phyloP scores from a whole-genome alignment of 1,139 yeast genomes.

The Chernovozyma sophiae-reginae region DNA sequence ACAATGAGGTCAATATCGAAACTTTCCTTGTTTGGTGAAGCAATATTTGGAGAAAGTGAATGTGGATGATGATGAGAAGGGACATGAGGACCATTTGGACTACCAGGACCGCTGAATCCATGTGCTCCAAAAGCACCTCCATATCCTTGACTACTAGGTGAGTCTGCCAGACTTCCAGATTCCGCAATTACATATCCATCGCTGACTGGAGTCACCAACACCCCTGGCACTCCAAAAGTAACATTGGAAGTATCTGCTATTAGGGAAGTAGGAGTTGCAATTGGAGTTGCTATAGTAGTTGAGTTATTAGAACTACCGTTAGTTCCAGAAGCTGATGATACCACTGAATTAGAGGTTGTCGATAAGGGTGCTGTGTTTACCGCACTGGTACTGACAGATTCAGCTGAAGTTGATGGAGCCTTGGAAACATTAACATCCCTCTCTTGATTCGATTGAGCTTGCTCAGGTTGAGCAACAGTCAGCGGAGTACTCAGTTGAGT shows the following conservation, averaged over 20 bases:
- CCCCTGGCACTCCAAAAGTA: slow-evolving; percentile 2
- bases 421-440: not conserved
- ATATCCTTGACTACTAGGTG: not conserved
- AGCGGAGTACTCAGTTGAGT: not conserved
- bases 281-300: slow-evolving; percentile 16
- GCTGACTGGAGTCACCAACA: not conserved
- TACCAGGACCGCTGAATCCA: not conserved
- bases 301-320: not conserved
- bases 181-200: not conserved
- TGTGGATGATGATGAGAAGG: slow-evolving; percentile 20
- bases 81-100: not conserved
- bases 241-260: slow-evolving; percentile 10
- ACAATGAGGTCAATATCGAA: slow-evolving; percentile 46
- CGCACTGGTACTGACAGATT: not conserved
- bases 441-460: not conserved
- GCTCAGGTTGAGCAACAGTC: not conserved
- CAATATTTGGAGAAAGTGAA: slow-evolving; percentile 37
- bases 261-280: slow-evolving; percentile 35
- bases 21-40: slow-evolving; percentile 41
- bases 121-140: not conserved
- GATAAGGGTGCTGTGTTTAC: not conserved
- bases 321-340: not conserved
- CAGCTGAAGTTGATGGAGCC: not conserved
- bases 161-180: not conserved
- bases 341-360: not conserved